Evolutionary conservation across 768 basidiomycete genomes (phyloP).

Genomic region (Russula virescens): DNA sequence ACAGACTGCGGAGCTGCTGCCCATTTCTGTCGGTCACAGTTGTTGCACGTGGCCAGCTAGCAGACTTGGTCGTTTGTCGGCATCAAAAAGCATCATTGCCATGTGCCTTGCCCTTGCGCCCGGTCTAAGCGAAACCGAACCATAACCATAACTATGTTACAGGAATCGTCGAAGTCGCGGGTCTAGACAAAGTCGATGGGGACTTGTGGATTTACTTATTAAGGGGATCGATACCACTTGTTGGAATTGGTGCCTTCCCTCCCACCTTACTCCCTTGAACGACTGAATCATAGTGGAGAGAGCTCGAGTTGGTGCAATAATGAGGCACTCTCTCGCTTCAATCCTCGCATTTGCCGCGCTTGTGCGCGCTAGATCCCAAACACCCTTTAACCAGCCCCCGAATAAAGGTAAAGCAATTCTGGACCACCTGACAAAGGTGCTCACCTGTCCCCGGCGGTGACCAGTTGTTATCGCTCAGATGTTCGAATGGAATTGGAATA

Average conservation of each 20-base stretch:
- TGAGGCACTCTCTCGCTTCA: background rate
- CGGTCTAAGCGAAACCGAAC: too few species aligned
- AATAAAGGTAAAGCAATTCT: background rate
- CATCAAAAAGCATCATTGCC: too few species aligned
- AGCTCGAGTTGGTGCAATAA: too few species aligned
- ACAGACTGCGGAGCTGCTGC: too few species aligned
- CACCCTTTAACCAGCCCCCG: background rate
- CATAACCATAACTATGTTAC: too few species aligned
- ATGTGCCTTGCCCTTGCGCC: too few species aligned
- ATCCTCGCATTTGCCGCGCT: background rate
- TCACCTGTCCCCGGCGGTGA: background rate
- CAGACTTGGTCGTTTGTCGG: too few species aligned
- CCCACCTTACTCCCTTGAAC: background rate
- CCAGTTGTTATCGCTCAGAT: slow-evolving; percentile 56
- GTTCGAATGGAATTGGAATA: slow-evolving; percentile 57
- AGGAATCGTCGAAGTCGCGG: too few species aligned
- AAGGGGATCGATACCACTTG: background rate
- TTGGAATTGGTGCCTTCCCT: background rate
- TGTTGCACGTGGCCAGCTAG: too few species aligned
- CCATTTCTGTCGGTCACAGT: too few species aligned
- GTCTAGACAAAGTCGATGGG: background rate
- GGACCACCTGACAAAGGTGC: background rate
- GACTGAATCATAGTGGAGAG: background rate
- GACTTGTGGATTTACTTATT: background rate
- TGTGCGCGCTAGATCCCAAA: background rate